Percentiles rank a stretch among this genome's conserved stretches.
Evolutionary conservation across 2,329 filamentous ascomycete genomes (phyloP).

Genomic region (Neodidymelliopsis sp.): DNA sequence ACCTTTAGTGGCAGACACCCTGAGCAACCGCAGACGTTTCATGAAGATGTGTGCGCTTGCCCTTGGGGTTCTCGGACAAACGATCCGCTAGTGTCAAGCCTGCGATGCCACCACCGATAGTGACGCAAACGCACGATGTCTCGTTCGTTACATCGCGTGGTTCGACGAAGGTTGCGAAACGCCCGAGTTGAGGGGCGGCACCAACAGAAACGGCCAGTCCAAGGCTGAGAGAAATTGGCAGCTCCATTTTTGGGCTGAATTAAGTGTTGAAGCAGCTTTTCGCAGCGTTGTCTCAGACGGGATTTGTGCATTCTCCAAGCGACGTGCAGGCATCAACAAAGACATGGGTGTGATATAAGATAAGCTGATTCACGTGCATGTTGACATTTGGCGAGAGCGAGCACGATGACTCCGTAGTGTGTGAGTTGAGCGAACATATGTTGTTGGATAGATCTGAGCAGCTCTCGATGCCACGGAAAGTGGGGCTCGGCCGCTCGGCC

Average conservation of each 20-base stretch:
- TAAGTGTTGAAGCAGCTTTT: no score
- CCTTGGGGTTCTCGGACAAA: constrained; percentile 30
- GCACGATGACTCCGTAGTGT: no score
- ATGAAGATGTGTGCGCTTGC: constrained; percentile 6
- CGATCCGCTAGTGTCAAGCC: constrained; percentile 37
- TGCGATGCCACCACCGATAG: constrained; percentile 35
- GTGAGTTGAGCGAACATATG: no score
- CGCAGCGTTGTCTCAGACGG: no score
- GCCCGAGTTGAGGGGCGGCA: not conserved
- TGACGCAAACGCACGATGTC: constrained; percentile 36
- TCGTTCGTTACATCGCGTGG: not conserved
- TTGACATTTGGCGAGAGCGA: not conserved
- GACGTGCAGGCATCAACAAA: not conserved
- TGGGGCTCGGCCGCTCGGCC: no score
- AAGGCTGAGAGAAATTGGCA: not conserved
- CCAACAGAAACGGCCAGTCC: not conserved
- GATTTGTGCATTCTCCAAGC: not conserved
- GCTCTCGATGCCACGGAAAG: no score
- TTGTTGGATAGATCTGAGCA: no score
- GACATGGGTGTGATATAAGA: not conserved
- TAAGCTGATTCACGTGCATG: not conserved
- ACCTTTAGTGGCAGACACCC: constrained; percentile 23
- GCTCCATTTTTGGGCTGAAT: no score
- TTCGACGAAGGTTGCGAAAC: not conserved
- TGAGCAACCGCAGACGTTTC: not conserved